These are phyloP conservation scores for Misopates orontium DNA, from an alignment of 257 asterid species.

Conservation along the genomic window DNA sequence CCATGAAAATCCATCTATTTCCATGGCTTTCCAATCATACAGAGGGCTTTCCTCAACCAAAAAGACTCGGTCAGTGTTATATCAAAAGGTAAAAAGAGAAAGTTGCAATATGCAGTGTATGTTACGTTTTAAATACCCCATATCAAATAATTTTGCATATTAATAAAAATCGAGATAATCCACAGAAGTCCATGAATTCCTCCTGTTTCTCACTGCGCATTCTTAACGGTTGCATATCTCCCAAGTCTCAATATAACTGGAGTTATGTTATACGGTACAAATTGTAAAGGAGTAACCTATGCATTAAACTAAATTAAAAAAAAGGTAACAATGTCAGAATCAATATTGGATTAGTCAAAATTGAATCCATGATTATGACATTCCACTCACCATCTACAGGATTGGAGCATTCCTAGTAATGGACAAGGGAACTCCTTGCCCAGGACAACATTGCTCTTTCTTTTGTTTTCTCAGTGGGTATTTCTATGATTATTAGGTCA, in stretches of 20 bases:
- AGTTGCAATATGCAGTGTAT: slow-evolving; percentile 1
- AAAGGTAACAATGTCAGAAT: no score
- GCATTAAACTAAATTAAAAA: no score
- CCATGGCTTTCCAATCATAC: slow-evolving; percentile 98
- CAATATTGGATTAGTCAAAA: no score
- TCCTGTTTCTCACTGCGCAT: no score
- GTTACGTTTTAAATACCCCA: slow-evolving; percentile 6
- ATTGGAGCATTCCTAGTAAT: slow-evolving; percentile 3
- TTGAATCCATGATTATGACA: slow-evolving; percentile 2
- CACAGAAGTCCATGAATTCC: no score
- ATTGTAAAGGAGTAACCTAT: no score
- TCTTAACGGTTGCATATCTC: no score
- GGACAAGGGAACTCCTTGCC: neutral
- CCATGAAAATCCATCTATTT: slow-evolving; percentile 85
- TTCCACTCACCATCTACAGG: neutral
- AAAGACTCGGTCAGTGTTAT: slow-evolving; percentile 29
- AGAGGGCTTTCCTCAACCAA: slow-evolving; percentile 62
- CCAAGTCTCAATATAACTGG: no score
- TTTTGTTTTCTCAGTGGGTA: neutral
- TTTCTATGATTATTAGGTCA: slow-evolving; percentile 1
- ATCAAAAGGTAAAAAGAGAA: slow-evolving; percentile 9
- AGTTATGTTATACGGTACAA: no score
- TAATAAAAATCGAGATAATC: slow-evolving; percentile 4
- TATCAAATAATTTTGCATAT: neutral
- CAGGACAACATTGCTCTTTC: neutral